A percentile compares a stretch with the other conserved stretches of the same genome.
Conservation (phyloP, 495 filamentous ascomycete genomes). For the Darksidea phi region DNA sequence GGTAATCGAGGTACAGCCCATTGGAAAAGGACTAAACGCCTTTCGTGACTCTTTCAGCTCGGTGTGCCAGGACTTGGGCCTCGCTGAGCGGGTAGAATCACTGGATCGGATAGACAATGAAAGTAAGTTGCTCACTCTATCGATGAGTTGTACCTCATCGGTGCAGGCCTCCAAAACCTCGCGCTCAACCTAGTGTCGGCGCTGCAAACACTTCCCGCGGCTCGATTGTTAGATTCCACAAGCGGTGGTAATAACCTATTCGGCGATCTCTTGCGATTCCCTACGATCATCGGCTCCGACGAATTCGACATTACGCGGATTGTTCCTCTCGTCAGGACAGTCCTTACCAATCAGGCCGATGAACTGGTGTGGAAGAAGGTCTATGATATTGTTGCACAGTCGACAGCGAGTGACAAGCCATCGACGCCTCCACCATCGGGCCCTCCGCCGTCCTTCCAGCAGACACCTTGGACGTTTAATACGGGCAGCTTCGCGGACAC, state of each 20-base stretch:
- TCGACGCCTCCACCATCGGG: constrained; percentile 21
- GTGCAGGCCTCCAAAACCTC: constrained; percentile 1
- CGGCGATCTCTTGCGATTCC: too few relatives aligned
- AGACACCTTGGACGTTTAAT: constrained; percentile 28
- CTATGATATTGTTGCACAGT: too few relatives aligned
- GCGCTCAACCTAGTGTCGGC: too few relatives aligned
- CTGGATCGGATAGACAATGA: constrained; percentile 23
- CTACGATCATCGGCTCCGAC: too few relatives aligned
- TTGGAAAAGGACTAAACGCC: constrained; percentile 17
- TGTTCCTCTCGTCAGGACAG: too few relatives aligned
- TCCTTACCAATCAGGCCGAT: too few relatives aligned
- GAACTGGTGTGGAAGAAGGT: too few relatives aligned
- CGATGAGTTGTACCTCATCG: constrained; percentile 7
- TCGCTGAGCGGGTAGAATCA: constrained; percentile 2
- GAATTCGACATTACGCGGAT: too few relatives aligned
- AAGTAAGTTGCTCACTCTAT: constrained; percentile 12
- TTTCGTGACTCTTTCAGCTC: constrained; percentile 21
- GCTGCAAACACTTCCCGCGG: too few relatives aligned
- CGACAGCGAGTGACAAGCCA: too few relatives aligned
- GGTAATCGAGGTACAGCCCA: constrained; percentile 31
- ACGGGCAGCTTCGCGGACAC: constrained; percentile 28
- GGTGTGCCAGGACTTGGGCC: constrained; percentile 12
- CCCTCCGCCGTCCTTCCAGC: constrained; percentile 27
- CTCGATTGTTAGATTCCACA: too few relatives aligned
- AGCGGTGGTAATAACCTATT: too few relatives aligned